Percentiles rank a stretch among this genome's conserved stretches.
Conservation (phyloP, 345 rosid species). For the Capsella bursapastoris region DNA sequence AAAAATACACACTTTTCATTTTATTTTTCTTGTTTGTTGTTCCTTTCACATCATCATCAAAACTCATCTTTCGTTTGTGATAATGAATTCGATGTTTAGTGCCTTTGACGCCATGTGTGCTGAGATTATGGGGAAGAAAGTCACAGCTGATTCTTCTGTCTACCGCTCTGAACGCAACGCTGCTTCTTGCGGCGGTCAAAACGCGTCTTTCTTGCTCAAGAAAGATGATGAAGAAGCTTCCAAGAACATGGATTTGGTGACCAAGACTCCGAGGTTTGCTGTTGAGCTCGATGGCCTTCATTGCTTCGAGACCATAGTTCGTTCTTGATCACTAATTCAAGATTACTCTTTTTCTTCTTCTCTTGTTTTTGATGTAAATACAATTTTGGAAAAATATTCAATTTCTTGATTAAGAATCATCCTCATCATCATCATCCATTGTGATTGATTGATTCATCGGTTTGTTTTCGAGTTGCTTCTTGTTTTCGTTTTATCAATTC, state of each 20-base stretch:
- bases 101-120: slow-evolving; percentile 66
- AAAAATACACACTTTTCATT: not conserved
- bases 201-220: slow-evolving; percentile 23
- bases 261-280: slow-evolving; percentile 52
- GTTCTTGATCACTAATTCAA: slow-evolving; percentile 36
- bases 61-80: not conserved
- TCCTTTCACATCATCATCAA: not conserved
- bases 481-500: not conserved
- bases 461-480: slow-evolving; percentile 2
- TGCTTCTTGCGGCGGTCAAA: slow-evolving; percentile 12
- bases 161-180: slow-evolving; percentile 36
- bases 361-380: slow-evolving; percentile 14
- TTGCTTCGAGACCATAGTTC: slow-evolving; percentile 68
- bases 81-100: slow-evolving; percentile 83
- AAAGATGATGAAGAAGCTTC: slow-evolving; percentile 35
- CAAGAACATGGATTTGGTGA: slow-evolving; percentile 1
- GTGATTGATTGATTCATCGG: slow-evolving; percentile 26
- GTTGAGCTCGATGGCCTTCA: slow-evolving; percentile 69
- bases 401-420: slow-evolving; percentile 9
- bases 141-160: slow-evolving; percentile 39
- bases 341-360: not conserved
- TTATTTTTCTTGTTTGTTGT: no score
- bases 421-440: slow-evolving; percentile 18
- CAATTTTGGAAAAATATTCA: slow-evolving; percentile 14
- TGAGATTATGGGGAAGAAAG: slow-evolving; percentile 58